Evolutionary conservation across 495 filamentous ascomycete species (phyloP).

Genomic region (Glonium stellatum): DNA sequence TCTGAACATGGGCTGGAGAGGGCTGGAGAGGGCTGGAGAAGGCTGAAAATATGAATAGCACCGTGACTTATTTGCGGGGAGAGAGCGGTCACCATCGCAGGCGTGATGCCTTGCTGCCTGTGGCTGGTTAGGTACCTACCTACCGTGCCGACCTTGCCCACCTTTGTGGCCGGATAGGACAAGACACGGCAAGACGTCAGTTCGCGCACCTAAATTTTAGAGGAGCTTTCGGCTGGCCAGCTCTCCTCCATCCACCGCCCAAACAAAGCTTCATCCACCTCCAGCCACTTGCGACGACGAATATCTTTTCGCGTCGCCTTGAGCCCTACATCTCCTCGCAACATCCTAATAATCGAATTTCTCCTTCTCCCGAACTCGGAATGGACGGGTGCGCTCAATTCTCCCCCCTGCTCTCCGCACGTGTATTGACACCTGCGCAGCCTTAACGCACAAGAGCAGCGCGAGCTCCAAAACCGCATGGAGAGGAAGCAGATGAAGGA

Average conservation of each 20-base stretch:
- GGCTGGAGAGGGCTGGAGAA: neutral
- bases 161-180: neutral
- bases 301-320: neutral
- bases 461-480: slow-evolving; percentile 85
- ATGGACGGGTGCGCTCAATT: slow-evolving; percentile 24
- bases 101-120: too few relatives aligned
- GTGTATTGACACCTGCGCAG: slow-evolving; percentile 31
- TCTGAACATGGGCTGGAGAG: neutral
- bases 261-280: neutral
- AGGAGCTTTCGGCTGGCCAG: neutral
- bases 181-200: slow-evolving; percentile 3
- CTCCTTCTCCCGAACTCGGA: neutral
- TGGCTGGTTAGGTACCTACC: too few relatives aligned
- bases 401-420: neutral
- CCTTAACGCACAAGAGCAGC: slow-evolving; percentile 76
- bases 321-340: neutral
- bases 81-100: neutral
- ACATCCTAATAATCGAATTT: neutral
- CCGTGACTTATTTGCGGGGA: neutral
- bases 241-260: neutral
- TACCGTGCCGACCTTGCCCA: too few relatives aligned
- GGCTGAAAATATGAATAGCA: neutral
- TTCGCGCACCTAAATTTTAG: neutral
- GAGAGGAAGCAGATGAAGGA: slow-evolving; percentile 97
- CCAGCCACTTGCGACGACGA: neutral